Percentiles rank a stretch among this genome's conserved stretches.
Conservation (phyloP, 2,329 filamentous ascomycete genomes). For the Calonectria pteridis region DNA sequence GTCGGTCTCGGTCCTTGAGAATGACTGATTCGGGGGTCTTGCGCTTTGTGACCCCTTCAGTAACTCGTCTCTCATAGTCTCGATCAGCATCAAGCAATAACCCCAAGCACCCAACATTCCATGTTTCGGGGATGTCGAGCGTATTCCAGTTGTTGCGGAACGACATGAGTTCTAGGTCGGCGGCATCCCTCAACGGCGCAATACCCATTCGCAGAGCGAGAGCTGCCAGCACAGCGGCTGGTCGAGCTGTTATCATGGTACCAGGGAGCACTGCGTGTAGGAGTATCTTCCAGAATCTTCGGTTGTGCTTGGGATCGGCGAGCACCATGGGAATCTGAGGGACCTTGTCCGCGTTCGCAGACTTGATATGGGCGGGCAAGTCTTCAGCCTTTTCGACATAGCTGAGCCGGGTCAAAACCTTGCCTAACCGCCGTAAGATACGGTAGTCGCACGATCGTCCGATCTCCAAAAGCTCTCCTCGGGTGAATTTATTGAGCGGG, state of each 20-base stretch:
- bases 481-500: slow-evolving; percentile 53
- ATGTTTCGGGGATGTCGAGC: slow-evolving; percentile 61
- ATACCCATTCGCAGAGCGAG: slow-evolving; percentile 63
- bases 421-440: slow-evolving; percentile 61
- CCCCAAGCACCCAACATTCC: slow-evolving; percentile 59
- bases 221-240: slow-evolving; percentile 60
- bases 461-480: slow-evolving; percentile 63
- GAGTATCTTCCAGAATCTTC: slow-evolving; percentile 61
- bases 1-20: slow-evolving; percentile 52
- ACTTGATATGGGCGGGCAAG: slow-evolving; percentile 58
- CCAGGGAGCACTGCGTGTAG: slow-evolving; percentile 62
- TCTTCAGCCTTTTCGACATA: slow-evolving; percentile 55
- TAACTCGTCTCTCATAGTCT: slow-evolving; percentile 47
- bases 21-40: slow-evolving; percentile 38
- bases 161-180: slow-evolving; percentile 55
- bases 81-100: slow-evolving; percentile 62
- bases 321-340: slow-evolving; percentile 60
- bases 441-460: slow-evolving; percentile 62
- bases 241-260: slow-evolving; percentile 58
- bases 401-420: slow-evolving; percentile 59
- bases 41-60: slow-evolving; percentile 34
- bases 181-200: slow-evolving; percentile 53
- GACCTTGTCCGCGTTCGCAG: slow-evolving; percentile 47
- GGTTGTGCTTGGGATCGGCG: slow-evolving; percentile 48
- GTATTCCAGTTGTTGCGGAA: slow-evolving; percentile 61